Evolutionary conservation across 1,139 yeast genomes (phyloP), one percentile per base, ranked within the genome.

Genomic region (Nakaseomyces sp.): DNA sequence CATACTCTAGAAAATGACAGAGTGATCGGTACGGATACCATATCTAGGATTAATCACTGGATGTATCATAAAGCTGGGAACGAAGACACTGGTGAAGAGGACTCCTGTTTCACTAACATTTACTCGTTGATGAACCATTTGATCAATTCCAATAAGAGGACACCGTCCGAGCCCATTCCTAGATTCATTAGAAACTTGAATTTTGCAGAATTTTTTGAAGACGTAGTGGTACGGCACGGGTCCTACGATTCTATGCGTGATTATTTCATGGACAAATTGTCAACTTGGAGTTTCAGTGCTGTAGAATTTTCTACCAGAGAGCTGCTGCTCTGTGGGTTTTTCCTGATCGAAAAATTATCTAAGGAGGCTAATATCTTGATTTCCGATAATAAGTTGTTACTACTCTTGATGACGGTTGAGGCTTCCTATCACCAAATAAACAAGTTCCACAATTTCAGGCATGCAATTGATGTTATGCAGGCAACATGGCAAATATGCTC

Each of bases 381-480:
- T 9, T 39, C 53, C 9, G 55, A 52, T 19, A 56, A 57, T 42
- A 47, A 54, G 36, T 44, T 61, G 16, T 45, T 54, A 15, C 48
- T 61, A 20, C 42, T 61, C 32, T 37, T 61, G 33, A 47, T 60
- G 29, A 57, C 61, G 13, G 41, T 60, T 3, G 74, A 95, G 50
- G 84, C 84, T 55, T 76, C 85, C 38, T 91, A 91, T 62, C 80
- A 83, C 57, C 77, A 77, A 53, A 87, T 87, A 2, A 88, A 89
- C 59, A 87, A 91, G 6, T 91, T 89, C 68, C 98, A 91, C 67
- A 89, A 89, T 66, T 91, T 88, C 61, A 77, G 95, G 53, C 98
- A 91, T 65, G 96, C 96, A 0, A 85, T 87, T 13, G 98, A 91
- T 65, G 98, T 91, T 6, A 68, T 89, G 59, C 98, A 91, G 66